Evolutionary conservation across 345 rosid genomes (phyloP).

Genomic region (Rhizophora apiculata): DNA sequence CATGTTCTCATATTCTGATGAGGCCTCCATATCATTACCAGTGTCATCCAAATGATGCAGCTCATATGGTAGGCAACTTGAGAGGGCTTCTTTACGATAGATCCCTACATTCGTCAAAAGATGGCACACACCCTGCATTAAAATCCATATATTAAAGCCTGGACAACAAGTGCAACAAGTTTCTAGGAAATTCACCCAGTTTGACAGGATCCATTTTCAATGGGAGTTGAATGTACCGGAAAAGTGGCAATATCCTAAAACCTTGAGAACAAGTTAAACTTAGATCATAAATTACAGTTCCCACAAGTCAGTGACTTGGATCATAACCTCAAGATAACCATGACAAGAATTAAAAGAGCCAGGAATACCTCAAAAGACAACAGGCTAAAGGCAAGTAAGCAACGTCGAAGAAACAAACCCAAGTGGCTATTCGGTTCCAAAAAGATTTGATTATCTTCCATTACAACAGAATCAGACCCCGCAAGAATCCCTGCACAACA

Average conservation of each 20-base stretch:
- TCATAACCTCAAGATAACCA: too few species aligned
- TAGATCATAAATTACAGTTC: background rate
- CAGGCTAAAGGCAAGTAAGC: slow-evolving; percentile 73
- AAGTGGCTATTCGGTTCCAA: slow-evolving; percentile 81
- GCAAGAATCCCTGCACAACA: slow-evolving; percentile 57
- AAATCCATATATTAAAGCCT: background rate
- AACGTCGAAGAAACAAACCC: slow-evolving; percentile 89
- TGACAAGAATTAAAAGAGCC: background rate
- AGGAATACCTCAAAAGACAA: slow-evolving; percentile 73
- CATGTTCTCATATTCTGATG: slow-evolving; percentile 74
- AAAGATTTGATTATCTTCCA: slow-evolving; percentile 74
- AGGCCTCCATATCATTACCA: slow-evolving; percentile 45
- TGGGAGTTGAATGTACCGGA: too few species aligned
- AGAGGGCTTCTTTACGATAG: slow-evolving; percentile 69
- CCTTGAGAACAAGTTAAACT: background rate
- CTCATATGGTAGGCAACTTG: slow-evolving; percentile 49
- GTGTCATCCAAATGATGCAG: slow-evolving; percentile 49
- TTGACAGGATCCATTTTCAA: background rate
- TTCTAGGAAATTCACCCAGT: background rate
- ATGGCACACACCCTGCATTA: slow-evolving; percentile 79
- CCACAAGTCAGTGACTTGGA: too few species aligned
- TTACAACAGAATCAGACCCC: slow-evolving; percentile 56
- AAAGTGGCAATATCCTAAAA: background rate
- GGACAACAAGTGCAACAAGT: background rate
- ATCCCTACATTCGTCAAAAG: slow-evolving; percentile 67